Evolutionary conservation across 495 filamentous ascomycete species (phyloP), one percentile per base, ranked within the genome.

Genomic region (Polyplosphaeria fusca): DNA sequence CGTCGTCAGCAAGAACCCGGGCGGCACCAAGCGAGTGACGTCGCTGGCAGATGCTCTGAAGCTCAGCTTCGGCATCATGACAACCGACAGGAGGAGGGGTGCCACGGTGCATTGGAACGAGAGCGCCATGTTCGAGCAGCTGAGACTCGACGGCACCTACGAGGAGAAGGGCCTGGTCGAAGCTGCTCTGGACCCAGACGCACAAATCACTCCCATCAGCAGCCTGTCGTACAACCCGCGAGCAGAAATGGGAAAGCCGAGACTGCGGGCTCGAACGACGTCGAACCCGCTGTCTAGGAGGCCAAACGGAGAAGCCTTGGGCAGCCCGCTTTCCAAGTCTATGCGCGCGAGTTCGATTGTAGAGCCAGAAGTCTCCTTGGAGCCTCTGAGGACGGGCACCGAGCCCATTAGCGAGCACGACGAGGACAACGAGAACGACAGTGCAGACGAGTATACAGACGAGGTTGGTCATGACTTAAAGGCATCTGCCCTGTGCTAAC

Each of bases 1-100:
- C 4, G 89, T 95, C 14, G 93, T 98, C 50, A 96, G 91, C 69
- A 98, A 98, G 78, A 98, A 98, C 68, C 86, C 93, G 3, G 93
- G 93, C 20, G 93, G 93, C 45, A 96, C 94, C 27, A 98, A 98
- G 74, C 76, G 93, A 38, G 94, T 97, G 23, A 97, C 94, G n/a
- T 95, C 90, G 12, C 77, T 98, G 27, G 93, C 93, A 54, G 93
- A 98, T 74, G 91, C 89, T 2, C 74, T 98, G 61, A 96, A 97
- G 76, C 81, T 98, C 61, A 96, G 91, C 74, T 98, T 98, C 55
- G 93, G 91, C 49, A 86, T 98, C 67, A 89, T 98, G 55, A 97
- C 92, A 18, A 97, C 94, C 11, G 92, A 97, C 65, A 82, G 88
- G 60, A 81, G 92, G 42, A 69, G 73, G 22, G 42, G 53, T n/a